Percentiles rank a stretch among this genome's conserved stretches.
Conservation (phyloP, 106 monocot genomes). For the Alisma plantagoaquatica region DNA sequence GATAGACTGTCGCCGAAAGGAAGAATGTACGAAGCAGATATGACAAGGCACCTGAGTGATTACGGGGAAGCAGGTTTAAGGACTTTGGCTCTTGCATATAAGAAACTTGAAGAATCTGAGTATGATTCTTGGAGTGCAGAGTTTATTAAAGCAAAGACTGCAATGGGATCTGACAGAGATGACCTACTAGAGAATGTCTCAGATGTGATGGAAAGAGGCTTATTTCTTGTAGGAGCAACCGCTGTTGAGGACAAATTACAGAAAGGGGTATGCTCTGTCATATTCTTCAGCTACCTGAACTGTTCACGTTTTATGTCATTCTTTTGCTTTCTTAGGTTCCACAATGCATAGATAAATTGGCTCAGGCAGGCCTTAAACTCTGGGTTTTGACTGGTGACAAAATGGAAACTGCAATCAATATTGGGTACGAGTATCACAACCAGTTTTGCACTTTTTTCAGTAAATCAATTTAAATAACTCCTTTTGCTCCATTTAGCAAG, state of each 20-base stretch:
- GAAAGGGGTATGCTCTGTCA: conserved; percentile 54
- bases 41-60: conserved; percentile 67
- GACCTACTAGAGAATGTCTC: conserved; percentile 55
- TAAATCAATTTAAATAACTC: background rate
- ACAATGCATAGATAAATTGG: conserved; percentile 42
- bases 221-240: conserved; percentile 87
- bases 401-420: conserved; percentile 99
- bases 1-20: conserved; percentile 84
- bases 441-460: background rate
- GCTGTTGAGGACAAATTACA: conserved; percentile 97
- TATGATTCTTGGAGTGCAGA: conserved; percentile 79
- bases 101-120: conserved; percentile 71
- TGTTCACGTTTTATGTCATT: background rate
- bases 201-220: conserved; percentile 72
- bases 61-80: conserved; percentile 88
- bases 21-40: conserved; percentile 55
- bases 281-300: conserved; percentile 4
- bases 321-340: conserved; percentile 8
- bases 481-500: background rate
- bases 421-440: conserved; percentile 53
- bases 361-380: conserved; percentile 94
- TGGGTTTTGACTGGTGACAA: conserved; percentile 99
- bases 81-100: conserved; percentile 79
- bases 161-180: conserved; percentile 79
- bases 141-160: conserved; percentile 78